phyloP scores from a whole-genome alignment of 768 basidiomycete species.

The Podaxis sp. region DNA sequence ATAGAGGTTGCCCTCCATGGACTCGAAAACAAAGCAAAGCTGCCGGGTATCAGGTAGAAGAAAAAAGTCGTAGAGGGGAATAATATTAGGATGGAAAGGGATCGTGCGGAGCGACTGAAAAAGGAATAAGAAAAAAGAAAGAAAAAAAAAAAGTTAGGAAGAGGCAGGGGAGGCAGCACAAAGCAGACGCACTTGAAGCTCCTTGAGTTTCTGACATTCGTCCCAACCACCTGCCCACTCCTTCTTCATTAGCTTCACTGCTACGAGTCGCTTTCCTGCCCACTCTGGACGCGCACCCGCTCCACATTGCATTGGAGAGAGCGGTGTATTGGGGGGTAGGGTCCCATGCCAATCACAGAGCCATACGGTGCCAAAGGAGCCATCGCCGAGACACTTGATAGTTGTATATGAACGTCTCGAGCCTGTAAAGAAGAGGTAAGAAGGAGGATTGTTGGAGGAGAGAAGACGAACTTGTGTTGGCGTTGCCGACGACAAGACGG shows the following conservation, averaged over 20 bases:
- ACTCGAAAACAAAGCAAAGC: slow-evolving; percentile 99
- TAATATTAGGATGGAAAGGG: slow-evolving; percentile 94
- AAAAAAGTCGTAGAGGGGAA: slow-evolving; percentile 98
- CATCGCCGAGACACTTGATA: slow-evolving; percentile 95
- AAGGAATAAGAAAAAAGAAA: slow-evolving; percentile 10
- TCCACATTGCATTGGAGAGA: slow-evolving; percentile 95
- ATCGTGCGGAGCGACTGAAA: slow-evolving; percentile 89
- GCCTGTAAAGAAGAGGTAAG: slow-evolving; percentile 39
- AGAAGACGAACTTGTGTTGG: slow-evolving; percentile 61
- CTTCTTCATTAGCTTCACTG: slow-evolving; percentile 98
- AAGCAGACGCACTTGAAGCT: slow-evolving; percentile 74
- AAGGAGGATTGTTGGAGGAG: slow-evolving; percentile 12
- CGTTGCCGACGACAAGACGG: slow-evolving; percentile 69
- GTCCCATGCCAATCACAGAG: slow-evolving; percentile 99
- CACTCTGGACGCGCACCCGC: slow-evolving; percentile 92
- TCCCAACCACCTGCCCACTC: slow-evolving; percentile 98
- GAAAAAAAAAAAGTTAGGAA: slow-evolving; percentile 16
- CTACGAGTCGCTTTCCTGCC: slow-evolving; percentile 91
- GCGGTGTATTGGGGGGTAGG: slow-evolving; percentile 84
- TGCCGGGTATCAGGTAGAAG: slow-evolving; percentile 94
- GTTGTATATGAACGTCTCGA: slow-evolving; percentile 90
- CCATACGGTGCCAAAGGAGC: slow-evolving; percentile 98
- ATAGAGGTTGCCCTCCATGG: slow-evolving; percentile 99
- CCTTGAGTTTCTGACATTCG: slow-evolving; percentile 92
- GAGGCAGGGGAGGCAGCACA: slow-evolving; percentile 14